A percentile compares a stretch with the other conserved stretches of the same genome.
phyloP scores from a whole-genome alignment of 2,329 filamentous ascomycete species.

The Colletotrichum sp. region DNA sequence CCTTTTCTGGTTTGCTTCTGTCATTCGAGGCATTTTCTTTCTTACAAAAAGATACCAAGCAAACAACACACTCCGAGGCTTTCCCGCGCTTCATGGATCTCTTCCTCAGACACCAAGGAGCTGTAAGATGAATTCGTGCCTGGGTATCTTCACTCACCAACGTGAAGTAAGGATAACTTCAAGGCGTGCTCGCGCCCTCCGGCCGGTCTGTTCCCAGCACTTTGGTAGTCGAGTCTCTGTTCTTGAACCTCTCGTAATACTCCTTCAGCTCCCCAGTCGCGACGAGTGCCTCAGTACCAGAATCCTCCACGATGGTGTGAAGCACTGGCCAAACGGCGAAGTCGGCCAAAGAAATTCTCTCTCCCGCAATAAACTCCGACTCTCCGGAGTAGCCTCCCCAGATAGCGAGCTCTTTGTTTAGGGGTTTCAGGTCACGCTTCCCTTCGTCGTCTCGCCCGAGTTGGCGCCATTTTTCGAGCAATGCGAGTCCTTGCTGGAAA shows the following conservation, averaged over 20 bases:
- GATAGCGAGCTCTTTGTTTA: conserved; percentile 37
- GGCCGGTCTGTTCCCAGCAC: conserved; percentile 18
- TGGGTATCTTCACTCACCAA: not conserved
- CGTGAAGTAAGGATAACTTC: not conserved
- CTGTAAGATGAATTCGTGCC: not conserved
- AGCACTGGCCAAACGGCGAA: conserved; percentile 64
- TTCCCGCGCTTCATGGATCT: not conserved
- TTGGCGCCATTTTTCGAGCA: conserved; percentile 42
- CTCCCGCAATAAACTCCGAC: conserved; percentile 51
- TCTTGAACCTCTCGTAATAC: conserved; percentile 41
- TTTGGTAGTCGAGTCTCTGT: conserved; percentile 25
- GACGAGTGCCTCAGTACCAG: conserved; percentile 34
- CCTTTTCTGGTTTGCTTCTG: not conserved
- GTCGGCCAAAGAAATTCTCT: conserved; percentile 50
- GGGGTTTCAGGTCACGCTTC: conserved; percentile 20
- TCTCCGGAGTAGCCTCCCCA: conserved; percentile 47
- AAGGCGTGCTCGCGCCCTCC: not conserved
- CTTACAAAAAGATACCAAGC: not conserved
- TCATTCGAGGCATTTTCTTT: not conserved
- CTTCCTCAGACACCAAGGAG: not conserved
- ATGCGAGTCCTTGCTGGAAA: conserved; percentile 45
- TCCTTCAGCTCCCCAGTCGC: conserved; percentile 33
- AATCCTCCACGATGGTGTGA: conserved; percentile 45
- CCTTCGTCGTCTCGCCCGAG: conserved; percentile 12
- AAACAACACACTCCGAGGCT: not conserved